Conservation (phyloP, 257 asterid species). For the Voacanga thouarsii region DNA sequence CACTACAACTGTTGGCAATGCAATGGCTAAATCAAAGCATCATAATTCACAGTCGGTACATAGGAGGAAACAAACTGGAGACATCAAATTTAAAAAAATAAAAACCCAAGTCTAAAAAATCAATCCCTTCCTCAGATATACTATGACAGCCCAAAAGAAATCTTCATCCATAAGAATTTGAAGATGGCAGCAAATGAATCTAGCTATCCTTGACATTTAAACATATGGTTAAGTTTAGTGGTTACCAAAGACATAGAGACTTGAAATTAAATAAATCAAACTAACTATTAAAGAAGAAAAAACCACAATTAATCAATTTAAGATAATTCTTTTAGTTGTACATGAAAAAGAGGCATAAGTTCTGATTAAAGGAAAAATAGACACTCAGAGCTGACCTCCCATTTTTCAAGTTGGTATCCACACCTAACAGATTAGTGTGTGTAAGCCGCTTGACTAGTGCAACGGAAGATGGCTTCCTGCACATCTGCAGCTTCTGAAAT, state of each 20-base stretch:
- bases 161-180: not conserved
- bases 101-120: not conserved
- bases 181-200: not conserved
- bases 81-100: not conserved
- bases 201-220: not conserved
- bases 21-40: not conserved
- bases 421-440: conserved; percentile 68
- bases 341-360: not conserved
- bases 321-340: not conserved
- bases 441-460: conserved; percentile 57
- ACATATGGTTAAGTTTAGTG: not conserved
- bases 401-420: conserved; percentile 65
- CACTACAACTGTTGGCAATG: not conserved
- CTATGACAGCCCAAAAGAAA: not conserved
- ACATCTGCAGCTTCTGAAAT: conserved; percentile 68
- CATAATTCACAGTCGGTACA: not conserved
- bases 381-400: conserved; percentile 54
- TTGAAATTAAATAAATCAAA: not conserved
- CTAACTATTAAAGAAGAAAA: not conserved
- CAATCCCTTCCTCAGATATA: not conserved
- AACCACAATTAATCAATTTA: not conserved
- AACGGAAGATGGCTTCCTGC: conserved; percentile 90
- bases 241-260: not conserved
- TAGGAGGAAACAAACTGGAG: not conserved
- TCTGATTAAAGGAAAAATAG: not conserved